Conservation (phyloP, 441 rosid genomes). For the Cnidoscolus chayamansa region DNA sequence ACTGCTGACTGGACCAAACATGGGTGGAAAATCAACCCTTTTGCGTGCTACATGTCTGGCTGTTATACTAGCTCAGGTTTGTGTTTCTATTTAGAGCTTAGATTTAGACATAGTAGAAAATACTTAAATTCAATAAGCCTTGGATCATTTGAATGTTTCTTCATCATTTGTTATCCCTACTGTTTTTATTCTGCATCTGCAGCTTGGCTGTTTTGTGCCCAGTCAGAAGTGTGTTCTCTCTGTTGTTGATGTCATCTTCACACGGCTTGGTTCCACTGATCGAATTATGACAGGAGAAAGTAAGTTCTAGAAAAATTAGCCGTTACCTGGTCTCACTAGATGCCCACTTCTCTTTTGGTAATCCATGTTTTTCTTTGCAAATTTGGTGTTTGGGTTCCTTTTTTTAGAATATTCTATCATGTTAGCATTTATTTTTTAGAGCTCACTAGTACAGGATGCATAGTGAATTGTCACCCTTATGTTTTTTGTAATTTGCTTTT, state of each 20-base stretch:
- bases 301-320: slow-evolving; percentile 37
- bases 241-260: slow-evolving; percentile 80
- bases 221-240: slow-evolving; percentile 66
- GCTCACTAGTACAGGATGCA: no score
- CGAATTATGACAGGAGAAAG: slow-evolving; percentile 97
- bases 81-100: slow-evolving; percentile 24
- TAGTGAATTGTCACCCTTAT: no score
- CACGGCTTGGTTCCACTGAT: slow-evolving; percentile 92
- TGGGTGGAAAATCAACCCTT: slow-evolving; percentile 99
- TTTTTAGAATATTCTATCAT: background rate
- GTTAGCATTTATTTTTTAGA: background rate
- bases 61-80: slow-evolving; percentile 85
- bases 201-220: slow-evolving; percentile 95
- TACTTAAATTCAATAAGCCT: slow-evolving; percentile 3
- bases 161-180: background rate
- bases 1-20: slow-evolving; percentile 95
- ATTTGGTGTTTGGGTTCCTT: background rate
- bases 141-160: slow-evolving; percentile 1
- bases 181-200: slow-evolving; percentile 28
- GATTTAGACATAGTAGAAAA: background rate
- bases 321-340: slow-evolving; percentile 7
- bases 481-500: background rate
- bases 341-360: slow-evolving; percentile 1
- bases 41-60: slow-evolving; percentile 88
- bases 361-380: background rate